Base-by-base conservation (phyloP, 805 yeast genomes). In the Myxozyma geophila region DNA sequence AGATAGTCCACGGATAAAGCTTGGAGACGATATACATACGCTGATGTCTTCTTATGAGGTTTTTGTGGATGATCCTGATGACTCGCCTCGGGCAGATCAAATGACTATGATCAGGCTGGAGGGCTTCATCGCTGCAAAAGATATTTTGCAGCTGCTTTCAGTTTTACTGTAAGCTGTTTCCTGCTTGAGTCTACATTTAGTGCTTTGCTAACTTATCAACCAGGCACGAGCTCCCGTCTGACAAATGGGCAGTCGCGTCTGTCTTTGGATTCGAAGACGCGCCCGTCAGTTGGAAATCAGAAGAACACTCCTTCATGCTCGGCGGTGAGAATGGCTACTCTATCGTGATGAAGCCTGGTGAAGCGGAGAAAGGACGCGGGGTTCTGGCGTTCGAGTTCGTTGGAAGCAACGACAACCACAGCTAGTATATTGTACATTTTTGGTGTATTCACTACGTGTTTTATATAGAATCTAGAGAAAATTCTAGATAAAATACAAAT, bases 201-300 rank as follows among this genome's bases (percentile, higher is more conserved):
- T 9, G 9, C 9, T 6, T 4, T 13, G 2, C 19, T 43, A 15
- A 43, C 47, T 8, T 8, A 13, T 8, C 10, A 17, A 43, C 21
- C 43, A 59, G 67, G 15, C 37, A 19, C 8, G 5, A 15, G 10
- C 51, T 64, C 23, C 58, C 59, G 2, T 23, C 40, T 10, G 35
- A 46, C 9, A 47, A 52, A 10, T 66, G 68, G 63, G 64, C 64
- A 12, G 41, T 46, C 6, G 35, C 63, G 57, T 28, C 62, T 1
- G 69, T 66, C 10, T 63, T 60, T 41, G 69, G 69, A 40, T 66
- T 66, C 39, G 64, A 66, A n/a, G 69, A 66, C 35, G 64, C 67
- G 2, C 69, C 69, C 4, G 69, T 66, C 19, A 66, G 69, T 47
- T 66, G 69, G 69, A 58, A 58, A 8, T 48, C 60, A 13, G 59